Evolutionary conservation across 768 basidiomycete genomes (phyloP).

Genomic region (Tremella mesenterica): DNA sequence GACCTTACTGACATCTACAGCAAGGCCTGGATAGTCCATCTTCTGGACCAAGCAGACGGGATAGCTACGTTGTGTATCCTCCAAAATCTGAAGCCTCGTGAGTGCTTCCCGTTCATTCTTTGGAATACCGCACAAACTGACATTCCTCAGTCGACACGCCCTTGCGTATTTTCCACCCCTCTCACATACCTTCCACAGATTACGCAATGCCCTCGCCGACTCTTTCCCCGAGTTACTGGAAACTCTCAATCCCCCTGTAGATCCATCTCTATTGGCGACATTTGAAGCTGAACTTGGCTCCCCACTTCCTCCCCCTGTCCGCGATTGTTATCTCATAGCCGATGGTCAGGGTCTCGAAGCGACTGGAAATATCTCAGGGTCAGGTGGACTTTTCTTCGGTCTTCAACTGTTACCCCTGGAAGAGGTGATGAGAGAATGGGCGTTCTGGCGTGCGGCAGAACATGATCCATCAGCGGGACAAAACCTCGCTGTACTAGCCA

Average conservation of each 20-base stretch:
- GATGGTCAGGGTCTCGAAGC: slow-evolving; percentile 79
- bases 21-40: slow-evolving; percentile 19
- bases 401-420: slow-evolving; percentile 84
- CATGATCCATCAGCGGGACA: slow-evolving; percentile 76
- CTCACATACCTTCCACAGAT: slow-evolving; percentile 70
- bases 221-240: slow-evolving; percentile 93
- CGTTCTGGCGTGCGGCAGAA: slow-evolving; percentile 91
- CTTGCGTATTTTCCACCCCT: slow-evolving; percentile 60
- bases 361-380: slow-evolving; percentile 48
- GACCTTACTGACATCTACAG: not conserved
- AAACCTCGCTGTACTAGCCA: slow-evolving; percentile 59
- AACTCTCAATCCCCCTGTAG: slow-evolving; percentile 85
- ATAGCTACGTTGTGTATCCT: slow-evolving; percentile 19
- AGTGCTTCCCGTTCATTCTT: slow-evolving; percentile 7
- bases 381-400: slow-evolving; percentile 92
- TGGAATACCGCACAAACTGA: not conserved
- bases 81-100: slow-evolving; percentile 22
- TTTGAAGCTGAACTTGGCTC: slow-evolving; percentile 74
- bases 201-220: slow-evolving; percentile 68
- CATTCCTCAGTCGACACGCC: slow-evolving; percentile 14
- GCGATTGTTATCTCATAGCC: slow-evolving; percentile 76
- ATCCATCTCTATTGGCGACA: slow-evolving; percentile 66
- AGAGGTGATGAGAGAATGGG: slow-evolving; percentile 89
- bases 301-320: slow-evolving; percentile 67
- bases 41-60: slow-evolving; percentile 35